Conservation (phyloP, 306 rosid genomes). For the Prunus persica region Prunus_persica_NCBIv2 NC_034009.1:47180501-47181000, state of each 20-base stretch:
- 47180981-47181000: no score
- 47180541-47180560: slow-evolving; percentile 13
- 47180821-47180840: neutral
- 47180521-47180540: slow-evolving; percentile 19
- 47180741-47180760: slow-evolving; percentile 25
- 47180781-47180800: slow-evolving; percentile 33
- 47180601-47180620: slow-evolving; percentile 9
- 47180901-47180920: no score
- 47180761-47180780: slow-evolving; percentile 25
- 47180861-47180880: no score
- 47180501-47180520: neutral
- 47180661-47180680: slow-evolving; percentile 23
- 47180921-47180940: no score
- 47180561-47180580: slow-evolving; percentile 26
- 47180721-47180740: slow-evolving; percentile 29
- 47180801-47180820: slow-evolving; percentile 35
- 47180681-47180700: slow-evolving; percentile 24
- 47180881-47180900: no score
- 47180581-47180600: slow-evolving; percentile 21
- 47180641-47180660: slow-evolving; percentile 26
- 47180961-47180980: no score
- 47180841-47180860: neutral
- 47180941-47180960: no score
- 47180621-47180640: slow-evolving; percentile 34
- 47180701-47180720: slow-evolving; percentile 12